Base-by-base conservation (phyloP, 441 rosid genomes). In the California macrophylla region DNA sequence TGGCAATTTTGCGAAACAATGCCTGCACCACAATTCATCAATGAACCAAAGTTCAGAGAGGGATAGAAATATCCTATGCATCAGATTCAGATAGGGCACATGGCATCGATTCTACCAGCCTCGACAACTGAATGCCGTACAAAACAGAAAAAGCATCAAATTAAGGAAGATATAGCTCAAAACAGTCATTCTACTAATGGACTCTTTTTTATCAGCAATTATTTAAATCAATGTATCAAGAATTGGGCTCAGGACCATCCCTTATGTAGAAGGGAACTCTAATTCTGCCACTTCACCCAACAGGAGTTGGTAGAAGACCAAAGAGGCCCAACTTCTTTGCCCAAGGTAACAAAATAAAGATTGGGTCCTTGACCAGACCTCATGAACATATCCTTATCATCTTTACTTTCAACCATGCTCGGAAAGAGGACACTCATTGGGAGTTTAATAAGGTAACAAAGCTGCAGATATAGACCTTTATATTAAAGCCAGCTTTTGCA, bases 401-500 rank as follows among this genome's bases (percentile, higher is more conserved):
- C 16, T 47, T 47, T 47, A 47, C 4, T 47, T 47, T 15, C 20
- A 47, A 47, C 54, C 3, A 15, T 3, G 66, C 15, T 40, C 15
- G 15, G 15, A 34, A 40, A 13, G 50, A 13, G 10, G 10, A 15
- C 50, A 40, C 3, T 40, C 16, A 40, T 8, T 40, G 13, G 2
- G 50, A 40, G 15, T 36, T 36, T 12, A 36, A 63, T 4, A 63
- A 63, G 38, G 10, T 18, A 4, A 20, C 7, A 63, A 1, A 29
- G 28, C 69, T 38, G 16, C 69, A 36, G 29, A 23, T 29, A 38
- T 68, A 72, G 71, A 87, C 96, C 96, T 90, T 92, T 28, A 92
- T 89, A 78, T 92, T 92, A 80, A 92, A 92, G 72, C 97, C 98
- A 5, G 98, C 96, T 82, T 90, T 92, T 34, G 98, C 96, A 82